phyloP scores from a whole-genome alignment of 306 rosid species.

The Phaseolus lunatus region DNA sequence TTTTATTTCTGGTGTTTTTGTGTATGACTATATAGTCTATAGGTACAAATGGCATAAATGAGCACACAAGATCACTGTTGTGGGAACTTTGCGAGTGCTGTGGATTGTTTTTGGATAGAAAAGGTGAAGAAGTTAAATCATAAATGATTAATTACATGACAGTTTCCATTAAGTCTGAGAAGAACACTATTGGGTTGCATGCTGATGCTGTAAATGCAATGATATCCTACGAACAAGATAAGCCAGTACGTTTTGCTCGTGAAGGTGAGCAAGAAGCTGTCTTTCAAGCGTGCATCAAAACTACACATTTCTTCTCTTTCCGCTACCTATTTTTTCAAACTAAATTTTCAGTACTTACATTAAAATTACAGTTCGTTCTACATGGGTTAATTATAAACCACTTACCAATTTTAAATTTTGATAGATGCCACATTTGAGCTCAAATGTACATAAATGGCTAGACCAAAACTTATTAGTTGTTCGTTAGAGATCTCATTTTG shows the following conservation, averaged over 20 bases:
- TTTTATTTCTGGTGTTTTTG: too few species aligned
- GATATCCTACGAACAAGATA: background rate
- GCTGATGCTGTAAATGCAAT: background rate
- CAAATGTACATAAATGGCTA: too few species aligned
- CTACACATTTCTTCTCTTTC: background rate
- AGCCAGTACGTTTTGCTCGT: background rate
- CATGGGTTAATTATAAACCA: too few species aligned
- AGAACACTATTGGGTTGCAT: slow-evolving; percentile 6
- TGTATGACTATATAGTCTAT: too few species aligned
- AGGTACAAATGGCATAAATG: too few species aligned
- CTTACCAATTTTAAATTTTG: too few species aligned
- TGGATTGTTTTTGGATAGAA: slow-evolving; percentile 2
- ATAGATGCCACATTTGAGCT: too few species aligned
- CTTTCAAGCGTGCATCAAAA: slow-evolving; percentile 13
- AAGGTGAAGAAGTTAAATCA: background rate
- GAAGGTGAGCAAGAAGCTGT: slow-evolving; percentile 22
- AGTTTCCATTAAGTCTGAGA: background rate
- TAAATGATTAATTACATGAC: background rate
- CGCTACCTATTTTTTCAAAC: background rate
- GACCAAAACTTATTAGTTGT: too few species aligned
- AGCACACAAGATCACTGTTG: too few species aligned
- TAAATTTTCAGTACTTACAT: background rate
- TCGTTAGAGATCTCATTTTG: too few species aligned
- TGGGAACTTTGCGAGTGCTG: too few species aligned
- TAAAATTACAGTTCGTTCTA: too few species aligned